phyloP scores from a whole-genome alignment of 441 rosid genomes.

The Rhodomyrtus psidioides region DNA sequence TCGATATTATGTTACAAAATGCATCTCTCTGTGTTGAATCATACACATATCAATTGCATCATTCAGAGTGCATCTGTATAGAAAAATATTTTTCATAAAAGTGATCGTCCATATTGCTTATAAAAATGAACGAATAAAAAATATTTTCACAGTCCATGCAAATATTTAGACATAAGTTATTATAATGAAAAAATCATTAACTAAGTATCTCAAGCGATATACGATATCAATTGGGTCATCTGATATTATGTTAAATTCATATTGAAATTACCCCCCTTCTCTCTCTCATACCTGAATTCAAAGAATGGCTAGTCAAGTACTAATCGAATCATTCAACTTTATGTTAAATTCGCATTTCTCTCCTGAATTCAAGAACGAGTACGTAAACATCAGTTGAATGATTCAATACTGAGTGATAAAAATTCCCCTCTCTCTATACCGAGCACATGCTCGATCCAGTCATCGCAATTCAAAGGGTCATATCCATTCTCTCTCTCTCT shows the following conservation, averaged over 20 bases:
- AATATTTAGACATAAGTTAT: too few relatives aligned
- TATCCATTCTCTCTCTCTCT: neutral
- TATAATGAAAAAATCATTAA: too few relatives aligned
- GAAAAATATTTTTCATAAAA: too few relatives aligned
- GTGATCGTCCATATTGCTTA: too few relatives aligned
- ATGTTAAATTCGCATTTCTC: neutral
- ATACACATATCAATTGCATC: neutral
- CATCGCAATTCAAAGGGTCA: constrained; percentile 24
- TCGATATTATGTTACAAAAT: neutral
- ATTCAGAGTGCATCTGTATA: neutral
- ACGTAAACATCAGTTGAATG: neutral
- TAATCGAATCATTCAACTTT: neutral
- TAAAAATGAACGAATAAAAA: too few relatives aligned
- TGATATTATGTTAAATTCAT: neutral
- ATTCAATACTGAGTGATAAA: neutral
- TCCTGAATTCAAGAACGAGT: neutral
- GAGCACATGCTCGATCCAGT: neutral
- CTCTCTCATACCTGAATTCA: neutral
- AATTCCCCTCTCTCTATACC: neutral
- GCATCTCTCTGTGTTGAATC: neutral
- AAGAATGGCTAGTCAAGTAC: neutral
- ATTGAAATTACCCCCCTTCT: neutral
- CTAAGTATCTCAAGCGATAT: too few relatives aligned
- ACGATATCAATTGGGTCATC: neutral
- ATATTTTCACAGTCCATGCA: too few relatives aligned